Conservation (phyloP, 805 yeast species). For the Candida ortonii region DNA sequence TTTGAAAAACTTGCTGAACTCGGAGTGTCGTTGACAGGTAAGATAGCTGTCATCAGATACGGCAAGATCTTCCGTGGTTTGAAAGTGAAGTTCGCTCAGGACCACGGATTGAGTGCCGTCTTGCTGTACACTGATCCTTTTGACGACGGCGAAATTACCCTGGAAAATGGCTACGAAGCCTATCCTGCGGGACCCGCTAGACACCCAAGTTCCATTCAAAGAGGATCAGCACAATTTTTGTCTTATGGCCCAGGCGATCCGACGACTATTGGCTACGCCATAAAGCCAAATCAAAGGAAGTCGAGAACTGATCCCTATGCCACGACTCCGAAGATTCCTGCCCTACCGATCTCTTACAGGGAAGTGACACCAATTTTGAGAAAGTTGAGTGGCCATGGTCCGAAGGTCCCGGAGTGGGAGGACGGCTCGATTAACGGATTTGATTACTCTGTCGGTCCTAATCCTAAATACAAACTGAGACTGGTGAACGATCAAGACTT, state of each 20-base stretch:
- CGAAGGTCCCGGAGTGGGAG: constrained; percentile 31
- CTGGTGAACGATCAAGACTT: constrained; percentile 61
- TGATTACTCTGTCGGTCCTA: constrained; percentile 37
- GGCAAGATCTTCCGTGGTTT: constrained; percentile 69
- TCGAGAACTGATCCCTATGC: constrained; percentile 47
- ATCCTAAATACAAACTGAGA: constrained; percentile 42
- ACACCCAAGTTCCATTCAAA: constrained; percentile 70
- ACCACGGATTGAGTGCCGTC: constrained; percentile 64
- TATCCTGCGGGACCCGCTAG: constrained; percentile 79
- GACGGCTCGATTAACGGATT: constrained; percentile 35
- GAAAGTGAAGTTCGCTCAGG: constrained; percentile 75
- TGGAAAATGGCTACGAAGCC: constrained; percentile 55
- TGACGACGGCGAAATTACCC: constrained; percentile 54
- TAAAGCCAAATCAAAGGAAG: constrained; percentile 53
- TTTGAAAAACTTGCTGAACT: constrained; percentile 44
- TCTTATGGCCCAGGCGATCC: constrained; percentile 73
- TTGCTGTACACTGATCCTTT: constrained; percentile 68
- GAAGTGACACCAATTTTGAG: constrained; percentile 64
- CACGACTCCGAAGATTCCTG: constrained; percentile 64
- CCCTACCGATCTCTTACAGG: constrained; percentile 61
- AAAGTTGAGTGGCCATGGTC: constrained; percentile 58
- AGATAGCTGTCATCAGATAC: constrained; percentile 65
- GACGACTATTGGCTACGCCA: constrained; percentile 67
- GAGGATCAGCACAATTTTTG: constrained; percentile 70
- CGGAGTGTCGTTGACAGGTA: constrained; percentile 52